A percentile compares a stretch with the other conserved stretches of the same genome.
phyloP scores from a whole-genome alignment of 192 early-diverging fungal species.

The Coemansia sp. region DNA sequence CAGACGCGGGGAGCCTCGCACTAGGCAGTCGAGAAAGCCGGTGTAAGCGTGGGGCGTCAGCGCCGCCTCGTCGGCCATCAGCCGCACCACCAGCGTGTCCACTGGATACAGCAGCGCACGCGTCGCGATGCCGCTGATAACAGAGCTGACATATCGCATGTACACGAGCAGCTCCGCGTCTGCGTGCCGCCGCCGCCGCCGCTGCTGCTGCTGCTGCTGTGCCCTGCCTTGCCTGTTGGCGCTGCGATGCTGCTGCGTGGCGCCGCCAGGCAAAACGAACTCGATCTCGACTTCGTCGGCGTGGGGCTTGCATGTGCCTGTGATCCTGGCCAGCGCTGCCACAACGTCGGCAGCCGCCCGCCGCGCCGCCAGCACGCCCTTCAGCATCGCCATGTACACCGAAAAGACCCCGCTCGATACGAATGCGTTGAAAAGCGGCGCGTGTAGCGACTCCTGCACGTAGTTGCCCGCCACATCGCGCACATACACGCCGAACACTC shows the following conservation, averaged over 20 bases:
- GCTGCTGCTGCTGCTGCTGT: too few relatives aligned
- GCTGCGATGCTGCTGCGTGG: neutral
- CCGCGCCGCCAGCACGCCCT: neutral
- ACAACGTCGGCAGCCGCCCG: neutral
- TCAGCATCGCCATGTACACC: neutral
- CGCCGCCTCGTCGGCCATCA: constrained; percentile 50
- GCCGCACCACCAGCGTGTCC: constrained; percentile 24
- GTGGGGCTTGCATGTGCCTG: neutral
- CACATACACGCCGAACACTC: constrained; percentile 26
- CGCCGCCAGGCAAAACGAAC: neutral
- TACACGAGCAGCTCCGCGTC: constrained; percentile 17
- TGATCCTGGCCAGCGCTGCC: neutral
- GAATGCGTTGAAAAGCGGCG: neutral
- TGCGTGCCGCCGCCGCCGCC: neutral
- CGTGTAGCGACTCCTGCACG: neutral
- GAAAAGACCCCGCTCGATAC: neutral
- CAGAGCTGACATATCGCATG: constrained; percentile 12
- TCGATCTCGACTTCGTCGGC: neutral
- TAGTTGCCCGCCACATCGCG: constrained; percentile 20
- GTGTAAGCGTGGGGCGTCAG: constrained; percentile 23
- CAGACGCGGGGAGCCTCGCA: neutral
- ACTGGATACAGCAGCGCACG: constrained; percentile 32
- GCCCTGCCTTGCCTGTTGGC: neutral
- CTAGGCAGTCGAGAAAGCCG: constrained; percentile 37
- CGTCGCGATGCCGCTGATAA: constrained; percentile 6